Base-by-base conservation (phyloP, 352 stramenopile species). In the Halophytophthora polymorphica region DNA sequence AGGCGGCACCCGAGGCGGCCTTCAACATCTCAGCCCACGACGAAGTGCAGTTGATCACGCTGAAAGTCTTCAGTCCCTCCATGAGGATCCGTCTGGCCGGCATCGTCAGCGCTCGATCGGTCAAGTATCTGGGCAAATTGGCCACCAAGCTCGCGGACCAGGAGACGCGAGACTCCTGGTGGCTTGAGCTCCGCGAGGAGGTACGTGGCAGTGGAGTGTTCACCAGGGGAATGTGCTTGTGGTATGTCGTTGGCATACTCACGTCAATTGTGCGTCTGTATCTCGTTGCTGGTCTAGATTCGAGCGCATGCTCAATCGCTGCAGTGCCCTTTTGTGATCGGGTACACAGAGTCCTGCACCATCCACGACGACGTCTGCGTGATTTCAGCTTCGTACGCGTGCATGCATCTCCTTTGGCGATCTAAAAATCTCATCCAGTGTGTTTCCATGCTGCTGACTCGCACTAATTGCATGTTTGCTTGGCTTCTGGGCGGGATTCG, bases 341-440 rank as follows among this genome's bases (percentile, higher is more conserved):
- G 96, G 13, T 99, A 99, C 60, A 86, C 80, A 1, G 96, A 99
- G 67, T 93, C 91, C 1, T 98, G 89, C 21, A 98, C 93, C 0
- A 98, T 99, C 65, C 87, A 98, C 55, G 95, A 98, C 45, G 96
- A 99, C 66, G 87, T 95, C 0, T 97, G 93, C 55, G 88, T 99
- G n/a, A 85, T 99, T 39, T 98, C 95, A 4, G 96, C 96, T 28
- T 98, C 94, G 56, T 93, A 71, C 45, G 77, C 74, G 36, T 23
- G 35, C 6, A 53, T 43, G 11, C 22, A 0, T 2, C 36, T 6
- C 13, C 33, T 12, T 21, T 28, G 10, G 34, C 41, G 3, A n/a
- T 19, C 23, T 6, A 2, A 3, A 14, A 3, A 7, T 10, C 15
- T 38, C 13, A 10, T n/a, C 43, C 11, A 36, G 14, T 29, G 38